Conservation (phyloP, 1,139 yeast genomes). For the Magnusiomyces clavatus region DNA sequence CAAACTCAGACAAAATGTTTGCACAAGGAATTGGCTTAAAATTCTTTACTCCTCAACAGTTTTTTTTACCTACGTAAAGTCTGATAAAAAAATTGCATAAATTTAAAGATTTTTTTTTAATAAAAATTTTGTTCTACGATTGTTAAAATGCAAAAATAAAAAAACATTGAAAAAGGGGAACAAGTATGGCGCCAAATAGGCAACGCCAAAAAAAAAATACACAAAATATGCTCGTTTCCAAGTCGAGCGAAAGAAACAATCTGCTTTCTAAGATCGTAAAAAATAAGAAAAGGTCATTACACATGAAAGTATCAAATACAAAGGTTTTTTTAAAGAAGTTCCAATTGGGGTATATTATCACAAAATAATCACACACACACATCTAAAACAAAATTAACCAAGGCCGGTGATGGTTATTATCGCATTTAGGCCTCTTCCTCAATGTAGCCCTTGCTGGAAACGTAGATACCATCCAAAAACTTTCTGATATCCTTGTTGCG, state of each 20-base stretch:
- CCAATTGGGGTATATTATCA: constrained; percentile 2
- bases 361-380: not conserved
- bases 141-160: not conserved
- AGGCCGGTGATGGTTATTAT: not conserved
- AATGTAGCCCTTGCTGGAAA: constrained; percentile 90
- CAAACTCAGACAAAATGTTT: constrained; percentile 67
- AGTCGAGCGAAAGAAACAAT: constrained; percentile 12
- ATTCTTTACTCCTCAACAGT: constrained; percentile 67
- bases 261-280: constrained; percentile 4
- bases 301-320: not conserved
- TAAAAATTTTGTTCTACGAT: not conserved
- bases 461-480: constrained; percentile 99
- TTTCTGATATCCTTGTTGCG: constrained; percentile 99
- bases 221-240: constrained; percentile 13
- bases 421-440: constrained; percentile 48
- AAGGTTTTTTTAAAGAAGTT: not conserved
- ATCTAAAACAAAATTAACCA: not conserved
- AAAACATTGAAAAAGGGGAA: not conserved
- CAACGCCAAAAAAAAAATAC: constrained; percentile 3
- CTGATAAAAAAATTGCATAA: not conserved
- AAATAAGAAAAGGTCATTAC: constrained; percentile 3
- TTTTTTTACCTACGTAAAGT: constrained; percentile 20
- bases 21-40: constrained; percentile 49
- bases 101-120: not conserved
- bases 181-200: not conserved